Evolutionary conservation across 176 grass and related monocot species (phyloP), one percentile per base, ranked within the genome.

Genomic region (Eleusine coracana): DNA sequence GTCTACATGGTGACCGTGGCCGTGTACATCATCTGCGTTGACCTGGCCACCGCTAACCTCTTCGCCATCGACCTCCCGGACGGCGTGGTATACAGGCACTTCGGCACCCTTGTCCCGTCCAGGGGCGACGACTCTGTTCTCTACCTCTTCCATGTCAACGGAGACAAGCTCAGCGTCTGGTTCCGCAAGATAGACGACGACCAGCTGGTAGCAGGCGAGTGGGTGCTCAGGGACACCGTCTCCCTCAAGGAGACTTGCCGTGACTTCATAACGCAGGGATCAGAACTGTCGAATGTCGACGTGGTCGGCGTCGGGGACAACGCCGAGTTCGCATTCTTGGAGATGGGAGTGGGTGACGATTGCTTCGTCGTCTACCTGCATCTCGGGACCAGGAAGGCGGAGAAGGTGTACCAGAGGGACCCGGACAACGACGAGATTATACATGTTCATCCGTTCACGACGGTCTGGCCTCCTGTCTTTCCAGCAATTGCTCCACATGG

Each of bases 381-480:
- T 58, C 6, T 73, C 5, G 21, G 31, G 11, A 82, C 28, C 28
- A 73, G 20, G 4, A 37, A 20, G 13, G 68, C 36, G 55, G 29
- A 73, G 39, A n/a, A 23, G 55, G 80, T 73, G 56, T 82, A 73
- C 42, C 66, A 81, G 36, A 54, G 34, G n/a, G 9, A 72, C 9
- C 80, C 42, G 1, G 18, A 50, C 7, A 61, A 82, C 0, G 69
- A 73, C 16, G 50, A 58, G 20, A 41, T 15, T 18, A 60, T 13
- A 2, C 0, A 0, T 4, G 27, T 8, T 29, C 29, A 34, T 49
- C 68, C 69, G 0, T 15, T 73, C 70, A 3, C 45, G 25, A 42
- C 62, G 68, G 18, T 63, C 17, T 37, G 40, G 25, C 68, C 68
- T 25, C 54, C 77, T 12, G 11, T 54, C 31, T 80, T 80, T 18